Evolutionary conservation across 441 rosid genomes (phyloP), one percentile per base, ranked within the genome.

Genomic region (Erysimum cheiri): DNA sequence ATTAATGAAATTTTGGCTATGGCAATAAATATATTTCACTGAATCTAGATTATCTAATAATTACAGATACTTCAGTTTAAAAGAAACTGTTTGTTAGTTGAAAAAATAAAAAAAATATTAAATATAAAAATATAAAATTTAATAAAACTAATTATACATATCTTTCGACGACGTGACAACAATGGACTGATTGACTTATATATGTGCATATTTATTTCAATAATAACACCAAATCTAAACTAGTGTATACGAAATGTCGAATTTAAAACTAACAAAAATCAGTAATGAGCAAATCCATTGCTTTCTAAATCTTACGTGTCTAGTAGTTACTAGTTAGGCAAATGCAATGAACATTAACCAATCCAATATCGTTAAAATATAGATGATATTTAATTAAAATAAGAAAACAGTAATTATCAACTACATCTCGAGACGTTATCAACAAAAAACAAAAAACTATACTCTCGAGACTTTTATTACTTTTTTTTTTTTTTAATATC

Each of bases 381-480:
- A 69, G 17, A 60, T 4, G 29, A 47, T 49, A 37, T 49, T n/a
- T 9, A 13, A 2, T 41, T n/a, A 8, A 46, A 36, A 7, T 9
- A 55, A 32, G 13, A 31, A 31, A 49, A 22, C 62, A 31, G 63
- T 73, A 73, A 60, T 43, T 41, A 60, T 60, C 73, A 67, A 12
- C 49, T 67, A 48, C 17, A 13, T 11, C n/a, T 49, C 8, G 0
- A 65, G 39, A 58, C 17, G 11, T 59, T 58, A 72, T 65, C 67
- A 58, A 58, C 47, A 2, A 6, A 35, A 19, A 4, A 26, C 28
- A 26, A 3, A 40, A 41, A 26, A n/a, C 50, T 15, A 29, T 44
- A 15, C 15, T 2, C 0, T 15, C 52, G n/a, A n/a, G 47, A 58
- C 19, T 59, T 31, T 29, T 13, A 14, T 28, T 47, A 17, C 12